Percentiles rank a stretch among this genome's conserved stretches.
Evolutionary conservation across 2,329 filamentous ascomycete species (phyloP).

Genomic region (Microsporum canis): DNA sequence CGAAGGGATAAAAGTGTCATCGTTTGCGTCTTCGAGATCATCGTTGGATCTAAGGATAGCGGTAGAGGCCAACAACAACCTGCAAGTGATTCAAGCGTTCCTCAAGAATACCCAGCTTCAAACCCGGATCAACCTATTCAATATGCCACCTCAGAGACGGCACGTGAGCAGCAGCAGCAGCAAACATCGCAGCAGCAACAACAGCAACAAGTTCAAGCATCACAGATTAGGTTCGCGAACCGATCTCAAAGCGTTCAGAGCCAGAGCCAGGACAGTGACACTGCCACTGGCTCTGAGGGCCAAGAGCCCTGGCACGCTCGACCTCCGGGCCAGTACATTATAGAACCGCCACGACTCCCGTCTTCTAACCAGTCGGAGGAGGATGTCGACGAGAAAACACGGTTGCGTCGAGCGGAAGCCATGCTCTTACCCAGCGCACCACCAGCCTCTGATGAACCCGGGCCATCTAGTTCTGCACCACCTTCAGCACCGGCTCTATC

Average conservation of each 20-base stretch:
- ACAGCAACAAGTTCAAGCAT: background rate
- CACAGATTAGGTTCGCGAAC: background rate
- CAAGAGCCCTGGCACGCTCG: background rate
- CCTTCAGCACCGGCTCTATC: conserved; percentile 37
- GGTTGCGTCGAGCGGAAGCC: conserved; percentile 63
- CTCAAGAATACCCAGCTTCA: conserved; percentile 19
- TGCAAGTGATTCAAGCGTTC: conserved; percentile 16
- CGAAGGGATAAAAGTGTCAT: conserved; percentile 87
- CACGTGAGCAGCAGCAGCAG: conserved; percentile 1
- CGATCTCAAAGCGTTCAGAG: background rate
- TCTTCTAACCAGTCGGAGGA: conserved; percentile 46
- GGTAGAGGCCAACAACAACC: conserved; percentile 40
- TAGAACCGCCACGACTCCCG: conserved; percentile 8
- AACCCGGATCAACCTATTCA: conserved; percentile 18
- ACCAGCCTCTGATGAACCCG: conserved; percentile 38
- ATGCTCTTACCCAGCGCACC: conserved; percentile 72
- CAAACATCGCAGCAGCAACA: background rate
- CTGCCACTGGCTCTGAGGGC: conserved; percentile 3
- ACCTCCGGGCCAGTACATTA: conserved; percentile 5
- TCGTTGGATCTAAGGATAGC: conserved; percentile 77
- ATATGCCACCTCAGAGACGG: background rate
- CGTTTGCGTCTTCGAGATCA: conserved; percentile 69
- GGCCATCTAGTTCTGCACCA: conserved; percentile 34
- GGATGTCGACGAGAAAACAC: conserved; percentile 68
- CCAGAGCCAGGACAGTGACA: background rate